These are phyloP conservation scores for Cryptosporidium ubiquitum DNA, from an alignment of 169 alveolate genomes.

Conservation along the genomic window DNA sequence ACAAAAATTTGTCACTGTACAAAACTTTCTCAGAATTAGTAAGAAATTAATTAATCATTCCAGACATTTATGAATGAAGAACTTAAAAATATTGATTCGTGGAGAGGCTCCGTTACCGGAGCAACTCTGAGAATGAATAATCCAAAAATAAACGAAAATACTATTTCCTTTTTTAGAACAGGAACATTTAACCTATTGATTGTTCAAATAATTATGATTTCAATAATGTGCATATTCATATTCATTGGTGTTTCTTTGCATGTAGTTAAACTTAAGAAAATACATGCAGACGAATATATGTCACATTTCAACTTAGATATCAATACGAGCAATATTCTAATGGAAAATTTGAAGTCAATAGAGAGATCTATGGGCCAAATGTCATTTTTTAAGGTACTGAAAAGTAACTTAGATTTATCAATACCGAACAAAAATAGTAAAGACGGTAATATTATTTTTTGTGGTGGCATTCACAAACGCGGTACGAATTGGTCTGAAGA, in stretches of 20 bases:
- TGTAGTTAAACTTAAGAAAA: constrained; percentile 47
- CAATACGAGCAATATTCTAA: not conserved
- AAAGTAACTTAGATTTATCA: not conserved
- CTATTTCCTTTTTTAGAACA: not conserved
- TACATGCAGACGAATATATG: constrained; percentile 39
- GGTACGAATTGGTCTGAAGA: constrained; percentile 51
- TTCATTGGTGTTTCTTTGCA: constrained; percentile 48
- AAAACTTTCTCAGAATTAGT: not conserved
- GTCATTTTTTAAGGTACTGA: constrained; percentile 41
- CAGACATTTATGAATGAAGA: constrained; percentile 24
- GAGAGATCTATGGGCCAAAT: constrained; percentile 47
- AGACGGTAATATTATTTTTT: constrained; percentile 27
- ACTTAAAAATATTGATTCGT: not conserved
- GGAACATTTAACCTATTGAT: constrained; percentile 3
- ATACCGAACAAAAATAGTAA: not conserved
- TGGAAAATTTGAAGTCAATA: not conserved
- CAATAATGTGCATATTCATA: constrained; percentile 44
- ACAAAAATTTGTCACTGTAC: not conserved
- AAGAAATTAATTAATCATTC: not conserved
- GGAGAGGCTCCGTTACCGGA: not conserved
- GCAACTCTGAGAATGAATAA: not conserved
- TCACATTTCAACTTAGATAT: not conserved
- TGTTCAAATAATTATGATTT: constrained; percentile 53
- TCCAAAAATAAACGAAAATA: not conserved
- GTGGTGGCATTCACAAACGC: constrained; percentile 64